Evolutionary conservation across 106 monocot species (phyloP).

Genomic region (Apostasia ramifera): DNA sequence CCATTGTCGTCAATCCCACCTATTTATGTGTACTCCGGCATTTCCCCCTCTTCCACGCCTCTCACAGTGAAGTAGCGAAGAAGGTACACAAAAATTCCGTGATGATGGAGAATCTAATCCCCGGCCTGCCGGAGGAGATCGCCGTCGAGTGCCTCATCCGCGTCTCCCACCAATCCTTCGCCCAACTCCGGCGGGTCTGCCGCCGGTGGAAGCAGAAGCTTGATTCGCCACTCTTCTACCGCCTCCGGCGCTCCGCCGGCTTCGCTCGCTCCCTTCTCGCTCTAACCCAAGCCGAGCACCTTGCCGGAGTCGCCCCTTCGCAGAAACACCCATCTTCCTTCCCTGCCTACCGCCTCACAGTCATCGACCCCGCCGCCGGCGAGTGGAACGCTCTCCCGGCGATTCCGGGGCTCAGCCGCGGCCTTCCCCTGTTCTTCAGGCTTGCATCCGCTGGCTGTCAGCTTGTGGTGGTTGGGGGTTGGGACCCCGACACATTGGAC

Average conservation of each 20-base stretch:
- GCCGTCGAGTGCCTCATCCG: slow-evolving; percentile 50
- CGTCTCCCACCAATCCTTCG: slow-evolving; percentile 19
- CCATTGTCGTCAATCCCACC: too few species aligned
- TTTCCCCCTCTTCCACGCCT: too few species aligned
- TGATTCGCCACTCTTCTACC: slow-evolving; percentile 31
- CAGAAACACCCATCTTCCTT: too few species aligned
- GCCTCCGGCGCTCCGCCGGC: slow-evolving; percentile 9
- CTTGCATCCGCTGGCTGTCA: not conserved
- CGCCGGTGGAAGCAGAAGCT: slow-evolving; percentile 28
- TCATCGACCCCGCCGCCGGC: too few species aligned
- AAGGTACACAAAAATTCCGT: not conserved
- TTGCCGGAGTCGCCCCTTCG: too few species aligned
- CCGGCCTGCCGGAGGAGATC: slow-evolving; percentile 51
- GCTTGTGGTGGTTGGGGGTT: slow-evolving; percentile 13
- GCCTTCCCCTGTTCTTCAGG: slow-evolving; percentile 3
- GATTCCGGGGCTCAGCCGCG: not conserved
- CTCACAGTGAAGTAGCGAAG: too few species aligned
- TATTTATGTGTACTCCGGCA: too few species aligned
- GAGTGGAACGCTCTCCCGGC: too few species aligned
- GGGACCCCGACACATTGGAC: slow-evolving; percentile 12
- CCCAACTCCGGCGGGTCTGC: slow-evolving; percentile 27
- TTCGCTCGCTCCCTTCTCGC: slow-evolving; percentile 13
- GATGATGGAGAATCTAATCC: slow-evolving; percentile 34
- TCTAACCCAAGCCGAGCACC: slow-evolving; percentile 26
- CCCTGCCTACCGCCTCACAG: too few species aligned